Base-by-base conservation (phyloP, 805 yeast genomes). In the Candida orba region DNA sequence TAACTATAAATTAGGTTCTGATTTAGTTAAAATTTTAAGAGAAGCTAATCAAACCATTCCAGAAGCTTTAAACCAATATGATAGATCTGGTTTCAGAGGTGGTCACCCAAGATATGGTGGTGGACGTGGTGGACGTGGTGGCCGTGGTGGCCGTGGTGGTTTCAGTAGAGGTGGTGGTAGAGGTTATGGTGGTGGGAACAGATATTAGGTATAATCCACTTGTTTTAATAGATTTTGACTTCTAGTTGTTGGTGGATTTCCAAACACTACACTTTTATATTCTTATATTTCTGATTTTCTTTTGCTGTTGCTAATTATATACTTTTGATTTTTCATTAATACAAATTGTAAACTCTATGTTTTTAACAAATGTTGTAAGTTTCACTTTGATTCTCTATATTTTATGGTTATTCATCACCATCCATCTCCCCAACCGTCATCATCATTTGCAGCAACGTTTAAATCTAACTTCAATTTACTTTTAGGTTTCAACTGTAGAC, bases 21-120 rank as follows among this genome's bases (percentile, higher is more conserved):
- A 88, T 59, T 76, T 93, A 62, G 78, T 91, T 59, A 82, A 84
- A 59, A 90, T 93, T 60, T 76, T 93, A 75, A 79, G 81, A 67
- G 99, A 93, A 76, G 99, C 99, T 52, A 84, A 91, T 64, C 99
- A 93, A 71, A 75, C 77, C 48, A 71, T 93, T 56, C 95, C 95
- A 53, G 83, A 82, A 42, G 87, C 79, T 62, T 76, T 93, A 59
- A 74, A 75, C 62, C 81, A 78, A 63, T 81, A 79, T 71, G 87
- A 84, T 57, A 81, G 82, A 62, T 85, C 86, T 50, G 74, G 81
- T 45, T 81, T 84, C 54, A 79, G 87, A 53, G 80, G 83, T 53
- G 66, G 71, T 55, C 73, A 78, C 49, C 63, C 72, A 45, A 65
- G 74, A 49, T 60, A 66, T 39, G 68, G 75, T 37, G 60, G 68